Evolutionary conservation across 129 eudicot species (phyloP).

Genomic region (Flaveria brownii): DNA sequence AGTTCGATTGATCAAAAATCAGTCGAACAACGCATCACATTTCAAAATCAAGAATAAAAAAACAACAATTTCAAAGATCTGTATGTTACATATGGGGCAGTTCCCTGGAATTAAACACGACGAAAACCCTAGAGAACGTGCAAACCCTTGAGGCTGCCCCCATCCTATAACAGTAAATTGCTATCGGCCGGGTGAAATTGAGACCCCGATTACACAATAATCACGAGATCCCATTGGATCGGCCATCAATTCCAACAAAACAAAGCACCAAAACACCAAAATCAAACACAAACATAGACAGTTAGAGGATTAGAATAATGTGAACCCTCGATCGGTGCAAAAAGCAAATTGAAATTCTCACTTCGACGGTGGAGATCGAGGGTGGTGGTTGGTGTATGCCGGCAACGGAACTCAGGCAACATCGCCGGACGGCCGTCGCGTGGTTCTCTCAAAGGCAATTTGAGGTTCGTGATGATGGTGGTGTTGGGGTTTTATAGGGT

Average conservation of each 20-base stretch:
- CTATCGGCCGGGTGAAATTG: constrained; percentile 36
- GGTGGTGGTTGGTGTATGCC: constrained; percentile 28
- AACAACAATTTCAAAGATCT: not conserved
- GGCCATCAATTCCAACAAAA: constrained; percentile 9
- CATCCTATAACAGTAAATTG: constrained; percentile 10
- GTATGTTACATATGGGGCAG: constrained; percentile 30
- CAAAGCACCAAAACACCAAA: too few relatives aligned
- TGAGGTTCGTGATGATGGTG: not conserved
- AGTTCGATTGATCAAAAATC: too few relatives aligned
- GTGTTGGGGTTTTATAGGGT: not conserved
- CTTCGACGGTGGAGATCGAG: not conserved
- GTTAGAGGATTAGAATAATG: not conserved
- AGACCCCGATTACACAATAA: constrained; percentile 5
- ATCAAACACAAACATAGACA: too few relatives aligned
- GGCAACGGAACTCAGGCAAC: constrained; percentile 42
- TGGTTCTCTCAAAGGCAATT: constrained; percentile 38
- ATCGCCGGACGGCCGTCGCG: constrained; percentile 15
- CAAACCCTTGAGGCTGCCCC: constrained; percentile 38
- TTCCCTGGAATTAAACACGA: constrained; percentile 35
- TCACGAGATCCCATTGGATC: constrained; percentile 36
- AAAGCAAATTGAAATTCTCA: constrained; percentile 1
- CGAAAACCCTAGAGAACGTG: constrained; percentile 24
- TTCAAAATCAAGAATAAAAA: too few relatives aligned
- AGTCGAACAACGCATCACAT: too few relatives aligned
- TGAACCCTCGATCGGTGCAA: constrained; percentile 21